These are phyloP conservation scores for Tetratostichococcus sp. DNA, from an alignment of 139 green algal species.

Conservation along the genomic window DNA sequence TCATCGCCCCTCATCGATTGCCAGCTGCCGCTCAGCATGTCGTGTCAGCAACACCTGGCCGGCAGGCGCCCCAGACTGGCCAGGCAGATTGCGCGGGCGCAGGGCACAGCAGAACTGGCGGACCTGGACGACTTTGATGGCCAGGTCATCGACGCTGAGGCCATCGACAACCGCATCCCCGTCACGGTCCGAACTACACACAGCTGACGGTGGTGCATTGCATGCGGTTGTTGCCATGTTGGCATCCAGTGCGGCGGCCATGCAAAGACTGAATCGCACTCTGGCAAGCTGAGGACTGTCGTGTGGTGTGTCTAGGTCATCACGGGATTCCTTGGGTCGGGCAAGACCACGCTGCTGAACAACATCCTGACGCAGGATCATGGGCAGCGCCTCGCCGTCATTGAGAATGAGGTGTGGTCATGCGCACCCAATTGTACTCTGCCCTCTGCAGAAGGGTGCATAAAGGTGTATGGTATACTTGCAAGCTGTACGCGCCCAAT, in stretches of 20 bases:
- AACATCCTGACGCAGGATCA: constrained; percentile 81
- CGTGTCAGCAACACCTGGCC: too few relatives aligned
- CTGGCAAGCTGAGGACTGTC: too few relatives aligned
- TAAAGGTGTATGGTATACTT: too few relatives aligned
- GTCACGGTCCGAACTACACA: constrained; percentile 45
- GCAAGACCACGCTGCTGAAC: constrained; percentile 93
- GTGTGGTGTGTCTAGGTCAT: constrained; percentile 62
- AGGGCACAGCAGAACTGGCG: not conserved
- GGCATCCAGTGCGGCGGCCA: too few relatives aligned
- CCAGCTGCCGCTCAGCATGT: too few relatives aligned
- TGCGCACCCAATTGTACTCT: too few relatives aligned
- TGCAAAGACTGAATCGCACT: too few relatives aligned
- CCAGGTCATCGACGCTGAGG: constrained; percentile 24
- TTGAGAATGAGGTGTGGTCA: constrained; percentile 68
- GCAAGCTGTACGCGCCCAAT: too few relatives aligned
- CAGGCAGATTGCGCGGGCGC: not conserved
- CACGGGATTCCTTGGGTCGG: constrained; percentile 89
- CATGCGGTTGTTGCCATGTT: too few relatives aligned
- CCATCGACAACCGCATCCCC: constrained; percentile 48
- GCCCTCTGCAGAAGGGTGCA: too few relatives aligned
- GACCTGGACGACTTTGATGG: not conserved
- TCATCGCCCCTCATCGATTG: too few relatives aligned
- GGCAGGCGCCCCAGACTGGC: not conserved
- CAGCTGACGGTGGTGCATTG: too few relatives aligned
- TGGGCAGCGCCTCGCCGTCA: constrained; percentile 84